Evolutionary conservation across 1,284 basidiomycete species (phyloP), one percentile per base, ranked within the genome.

Genomic region (Malassezia furfur): DNA sequence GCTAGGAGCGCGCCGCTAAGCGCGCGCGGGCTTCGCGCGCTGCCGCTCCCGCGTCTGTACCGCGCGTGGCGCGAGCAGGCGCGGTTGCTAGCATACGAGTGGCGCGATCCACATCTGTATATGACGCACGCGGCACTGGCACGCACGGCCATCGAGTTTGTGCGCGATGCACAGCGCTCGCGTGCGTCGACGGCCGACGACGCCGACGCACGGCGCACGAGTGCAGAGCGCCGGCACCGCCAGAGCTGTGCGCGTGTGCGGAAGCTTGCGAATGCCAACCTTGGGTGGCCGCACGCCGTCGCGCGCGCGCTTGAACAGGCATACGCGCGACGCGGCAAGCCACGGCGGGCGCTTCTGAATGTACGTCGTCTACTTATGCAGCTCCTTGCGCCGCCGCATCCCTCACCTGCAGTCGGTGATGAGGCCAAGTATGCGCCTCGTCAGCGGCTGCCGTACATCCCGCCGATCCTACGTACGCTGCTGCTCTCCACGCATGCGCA

Each of bases 231-330:
- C 30, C 39, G 17, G 14, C 40, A 19, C n/a, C 11, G 8, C 5
- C 46, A 34, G 19, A 35, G 40, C 43, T 39, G 15, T 1, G n/a
- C 17, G 3, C 39, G 38, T 22, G 25, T 53, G 14, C 22, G 37
- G 7, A 46, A 56, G 34, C 50, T 60, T 1, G 46, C 50, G 21
- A 35, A 48, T 25, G 59, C 59, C 14, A 60, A 57, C 22, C 50
- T 48, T 4, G 59, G 59, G 10, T 60, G 54, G 54, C 54, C 59
- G 7, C 54, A 48, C 21, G 59, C 54, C 2, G 54, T 57, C 5
- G 10, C 8, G 12, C 59, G 59, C 28, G 59, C 59, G 19, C 47
- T 60, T 1, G 50, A 60, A 5, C 36, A 47, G 32, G 54, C 50
- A n/a, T 60, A 60, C 37, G 59, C 38, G 12, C 50, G 59, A 14